A percentile compares a stretch with the other conserved stretches of the same genome.
Conservation (phyloP, 2,329 filamentous ascomycete species). For the Fusarium xyrophilum region DNA sequence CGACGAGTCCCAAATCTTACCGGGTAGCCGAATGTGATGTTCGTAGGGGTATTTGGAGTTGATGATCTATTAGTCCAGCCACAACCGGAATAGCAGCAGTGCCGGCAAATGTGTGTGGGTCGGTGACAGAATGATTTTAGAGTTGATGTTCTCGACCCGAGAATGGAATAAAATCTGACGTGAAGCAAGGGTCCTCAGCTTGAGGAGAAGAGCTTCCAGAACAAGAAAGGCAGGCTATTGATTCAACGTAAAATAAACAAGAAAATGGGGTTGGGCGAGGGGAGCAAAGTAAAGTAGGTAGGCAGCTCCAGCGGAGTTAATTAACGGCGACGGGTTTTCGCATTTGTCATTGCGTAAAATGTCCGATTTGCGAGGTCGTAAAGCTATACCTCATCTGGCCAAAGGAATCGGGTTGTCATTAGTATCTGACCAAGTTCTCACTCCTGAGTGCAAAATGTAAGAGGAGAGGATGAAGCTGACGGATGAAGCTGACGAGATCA, state of each 20-base stretch:
- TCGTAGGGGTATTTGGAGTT: conserved; percentile 23
- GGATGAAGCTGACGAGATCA: conserved; percentile 19
- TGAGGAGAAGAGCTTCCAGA: conserved; percentile 2
- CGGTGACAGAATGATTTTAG: conserved; percentile 23
- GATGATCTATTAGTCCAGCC: conserved; percentile 36
- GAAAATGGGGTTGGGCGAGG: conserved; percentile 16
- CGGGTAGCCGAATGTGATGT: conserved; percentile 1
- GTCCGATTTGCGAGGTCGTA: conserved; percentile 33
- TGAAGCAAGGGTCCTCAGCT: conserved; percentile 3
- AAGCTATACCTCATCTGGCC: conserved; percentile 20
- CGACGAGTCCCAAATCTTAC: conserved; percentile 4
- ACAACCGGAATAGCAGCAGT: conserved; percentile 33
- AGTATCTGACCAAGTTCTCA: conserved; percentile 25
- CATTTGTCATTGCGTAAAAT: conserved; percentile 34
- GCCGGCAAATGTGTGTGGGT: conserved; percentile 35
- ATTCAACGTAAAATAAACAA: conserved; percentile 14
- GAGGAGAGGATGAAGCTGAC: conserved; percentile 19
- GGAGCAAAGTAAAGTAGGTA: conserved; percentile 10
- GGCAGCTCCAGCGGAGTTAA: conserved; percentile 30
- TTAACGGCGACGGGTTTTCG: conserved; percentile 33
- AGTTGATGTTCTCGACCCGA: background rate
- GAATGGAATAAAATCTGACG: background rate
- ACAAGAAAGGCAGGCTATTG: background rate
- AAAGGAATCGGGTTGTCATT: conserved; percentile 8
- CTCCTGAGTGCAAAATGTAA: conserved; percentile 6